A percentile compares a stretch with the other conserved stretches of the same genome.
phyloP scores from a whole-genome alignment of 257 asterid species.

The Nicotiana sylvestris region DNA sequence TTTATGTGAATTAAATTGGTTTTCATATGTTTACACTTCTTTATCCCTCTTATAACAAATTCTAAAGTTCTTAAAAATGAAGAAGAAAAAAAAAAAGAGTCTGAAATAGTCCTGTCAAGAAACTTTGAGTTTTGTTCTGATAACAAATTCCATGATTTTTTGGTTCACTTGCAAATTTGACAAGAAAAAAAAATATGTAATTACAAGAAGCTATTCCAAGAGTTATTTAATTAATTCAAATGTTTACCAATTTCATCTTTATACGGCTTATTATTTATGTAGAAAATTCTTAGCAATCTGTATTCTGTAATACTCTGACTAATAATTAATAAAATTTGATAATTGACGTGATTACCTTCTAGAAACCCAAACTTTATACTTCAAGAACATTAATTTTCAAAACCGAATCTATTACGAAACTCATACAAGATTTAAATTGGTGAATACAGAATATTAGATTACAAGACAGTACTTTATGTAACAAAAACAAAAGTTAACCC shows the following conservation, averaged over 20 bases:
- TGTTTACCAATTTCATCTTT: slow-evolving; percentile 3
- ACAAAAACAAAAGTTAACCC: too few relatives aligned
- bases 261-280: background rate
- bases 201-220: background rate
- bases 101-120: background rate
- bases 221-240: background rate
- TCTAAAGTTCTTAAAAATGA: too few relatives aligned
- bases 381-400: too few relatives aligned
- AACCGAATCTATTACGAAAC: too few relatives aligned
- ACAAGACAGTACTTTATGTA: too few relatives aligned
- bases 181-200: background rate
- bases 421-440: too few relatives aligned
- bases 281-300: background rate
- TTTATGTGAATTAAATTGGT: too few relatives aligned
- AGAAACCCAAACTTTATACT: background rate
- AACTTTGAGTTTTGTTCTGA: too few relatives aligned
- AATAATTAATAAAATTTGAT: background rate
- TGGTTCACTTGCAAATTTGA: background rate
- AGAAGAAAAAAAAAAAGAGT: too few relatives aligned
- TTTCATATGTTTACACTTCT: too few relatives aligned
- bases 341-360: background rate
- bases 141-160: background rate
- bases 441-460: too few relatives aligned
- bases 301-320: background rate
- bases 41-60: too few relatives aligned